Base-by-base conservation (phyloP, 306 rosid genomes). In the Styphnolobium japonicum region DNA sequence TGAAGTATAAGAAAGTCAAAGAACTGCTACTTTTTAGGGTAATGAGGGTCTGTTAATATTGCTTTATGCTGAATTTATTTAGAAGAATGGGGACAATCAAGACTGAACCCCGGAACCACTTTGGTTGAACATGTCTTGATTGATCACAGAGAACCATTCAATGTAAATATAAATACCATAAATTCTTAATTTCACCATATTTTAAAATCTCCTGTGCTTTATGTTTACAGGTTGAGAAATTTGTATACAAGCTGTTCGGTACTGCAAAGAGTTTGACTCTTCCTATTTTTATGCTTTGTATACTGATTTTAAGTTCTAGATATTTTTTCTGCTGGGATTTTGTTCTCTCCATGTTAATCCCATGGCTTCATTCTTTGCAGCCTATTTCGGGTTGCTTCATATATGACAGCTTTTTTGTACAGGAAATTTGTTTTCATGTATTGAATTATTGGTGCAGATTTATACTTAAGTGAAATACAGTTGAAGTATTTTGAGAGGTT, bases 341-440 rank as follows among this genome's bases (percentile, higher is more conserved):
- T 34, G 21, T 43, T 51, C 56, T 39, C 46, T 57, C 46, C 11
- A 66, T 73, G 37, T 58, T 48, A 25, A 71, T 69, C 76, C 77
- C 76, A 71, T 83, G 77, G 55, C 74, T 78, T 76, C 80, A 87
- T 88, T 88, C 84, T 87, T 85, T 85, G 78, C 71, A 56, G 64
- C 91, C 86, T 65, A 43, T 76, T 55, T 43, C 9, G n/a, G 90
- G 88, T 71, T 82, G 48, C 63, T 61, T 70, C 51, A 33, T 79
- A 56, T 14, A 14, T 63, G 65, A 64, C 64, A 45, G 39, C 42
- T 85, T 25, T 85, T 25, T 60, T 87, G 89, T 86, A 75, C 55
- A 77, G 78, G 46, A 56, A 82, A 48, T 78, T 71, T 58, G 19
- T 31, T 12, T 68, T 69, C 70, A 31, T 78, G 31, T 55, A 43